phyloP scores from a whole-genome alignment of 805 yeast genomes.

The Metschnikowia kunwiensis region DNA sequence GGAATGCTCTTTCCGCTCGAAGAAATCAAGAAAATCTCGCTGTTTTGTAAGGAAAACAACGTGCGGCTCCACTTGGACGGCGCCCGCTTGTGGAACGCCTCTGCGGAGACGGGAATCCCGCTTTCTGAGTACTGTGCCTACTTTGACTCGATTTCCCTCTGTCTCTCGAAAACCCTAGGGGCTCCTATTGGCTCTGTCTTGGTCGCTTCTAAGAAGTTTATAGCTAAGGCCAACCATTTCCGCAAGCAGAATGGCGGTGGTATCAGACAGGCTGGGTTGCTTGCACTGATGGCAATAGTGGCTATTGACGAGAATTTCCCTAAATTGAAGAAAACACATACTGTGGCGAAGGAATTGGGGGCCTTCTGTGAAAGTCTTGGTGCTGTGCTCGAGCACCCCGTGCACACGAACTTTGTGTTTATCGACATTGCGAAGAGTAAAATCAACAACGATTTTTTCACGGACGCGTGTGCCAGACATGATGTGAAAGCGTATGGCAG shows the following conservation, averaged over 20 bases:
- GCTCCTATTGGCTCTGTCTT: conserved; percentile 45
- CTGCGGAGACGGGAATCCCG: conserved; percentile 37
- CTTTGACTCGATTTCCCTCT: conserved; percentile 42
- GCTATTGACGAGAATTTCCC: conserved; percentile 41
- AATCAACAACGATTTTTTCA: conserved; percentile 27
- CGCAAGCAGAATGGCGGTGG: conserved; percentile 46
- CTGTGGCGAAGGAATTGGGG: conserved; percentile 34
- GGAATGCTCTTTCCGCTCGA: conserved; percentile 41
- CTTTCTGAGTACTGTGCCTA: conserved; percentile 38
- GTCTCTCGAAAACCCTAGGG: conserved; percentile 42
- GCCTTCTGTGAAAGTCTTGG: conserved; percentile 28
- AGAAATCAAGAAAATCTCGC: conserved; percentile 36
- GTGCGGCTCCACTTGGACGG: conserved; percentile 42
- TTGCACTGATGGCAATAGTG: conserved; percentile 39
- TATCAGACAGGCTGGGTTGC: conserved; percentile 40
- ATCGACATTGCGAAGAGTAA: conserved; percentile 32
- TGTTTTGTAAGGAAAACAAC: conserved; percentile 32
- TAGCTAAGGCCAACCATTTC: conserved; percentile 43
- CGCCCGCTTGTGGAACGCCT: conserved; percentile 45
- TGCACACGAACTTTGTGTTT: conserved; percentile 42
- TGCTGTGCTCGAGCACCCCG: conserved; percentile 35
- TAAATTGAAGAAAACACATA: conserved; percentile 32
- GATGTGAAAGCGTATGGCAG: conserved; percentile 16
- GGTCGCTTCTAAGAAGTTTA: conserved; percentile 31
- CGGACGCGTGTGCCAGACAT: conserved; percentile 21